These are phyloP conservation scores for Ampelocalamus luodianensis DNA, from an alignment of 176 grass and related monocot species.

Conservation along the genomic window DNA sequence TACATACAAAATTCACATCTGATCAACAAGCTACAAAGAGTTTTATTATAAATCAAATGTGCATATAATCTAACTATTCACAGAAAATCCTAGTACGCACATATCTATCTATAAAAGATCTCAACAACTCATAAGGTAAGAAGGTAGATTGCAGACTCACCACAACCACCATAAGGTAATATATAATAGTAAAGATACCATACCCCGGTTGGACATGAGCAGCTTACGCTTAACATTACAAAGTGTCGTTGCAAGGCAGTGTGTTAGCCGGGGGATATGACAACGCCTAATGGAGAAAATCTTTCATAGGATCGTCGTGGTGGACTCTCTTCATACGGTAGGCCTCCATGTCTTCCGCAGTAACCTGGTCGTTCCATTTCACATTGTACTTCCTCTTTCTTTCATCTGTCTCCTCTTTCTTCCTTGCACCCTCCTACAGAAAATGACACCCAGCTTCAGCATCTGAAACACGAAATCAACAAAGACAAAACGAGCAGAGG, in stretches of 20 bases:
- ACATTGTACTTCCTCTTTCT: constrained; percentile 96
- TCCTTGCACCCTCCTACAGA: constrained; percentile 75
- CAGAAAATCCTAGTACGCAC: no score
- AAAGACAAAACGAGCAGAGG: neutral
- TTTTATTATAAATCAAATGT: no score
- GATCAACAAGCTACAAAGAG: no score
- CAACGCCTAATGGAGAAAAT: constrained; percentile 49
- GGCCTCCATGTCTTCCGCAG: constrained; percentile 92
- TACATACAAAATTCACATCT: no score
- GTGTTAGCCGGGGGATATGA: neutral
- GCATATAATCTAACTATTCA: no score
- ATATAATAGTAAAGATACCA: no score
- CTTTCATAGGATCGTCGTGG: constrained; percentile 92
- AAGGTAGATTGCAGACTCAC: no score
- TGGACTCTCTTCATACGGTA: constrained; percentile 86
- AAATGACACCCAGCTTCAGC: constrained; percentile 45
- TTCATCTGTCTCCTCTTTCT: constrained; percentile 86
- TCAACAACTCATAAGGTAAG: no score
- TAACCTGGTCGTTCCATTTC: constrained; percentile 90
- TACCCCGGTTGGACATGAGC: neutral
- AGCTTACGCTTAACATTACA: constrained; percentile 12
- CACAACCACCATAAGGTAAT: no score
- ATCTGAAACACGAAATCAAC: neutral
- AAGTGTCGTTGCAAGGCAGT: neutral
- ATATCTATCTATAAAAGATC: no score